phyloP scores from a whole-genome alignment of 352 stramenopile species.

The Hyaloperonospora brassicae region DNA sequence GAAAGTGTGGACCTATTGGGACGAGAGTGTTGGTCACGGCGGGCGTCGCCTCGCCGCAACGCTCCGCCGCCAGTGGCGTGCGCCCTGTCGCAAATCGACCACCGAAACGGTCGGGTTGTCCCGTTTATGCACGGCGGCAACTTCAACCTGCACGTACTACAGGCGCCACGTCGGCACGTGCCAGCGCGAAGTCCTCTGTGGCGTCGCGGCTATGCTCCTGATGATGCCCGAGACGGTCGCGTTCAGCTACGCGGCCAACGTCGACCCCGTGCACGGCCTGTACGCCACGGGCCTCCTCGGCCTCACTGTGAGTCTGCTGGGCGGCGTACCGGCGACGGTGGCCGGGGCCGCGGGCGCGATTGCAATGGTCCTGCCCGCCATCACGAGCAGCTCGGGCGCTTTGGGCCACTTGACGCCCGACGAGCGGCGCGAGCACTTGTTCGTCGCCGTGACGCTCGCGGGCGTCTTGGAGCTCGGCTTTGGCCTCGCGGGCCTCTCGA shows the following conservation, averaged over 20 bases:
- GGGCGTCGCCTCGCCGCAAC: too few species aligned
- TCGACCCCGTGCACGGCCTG: slow-evolving; percentile 83
- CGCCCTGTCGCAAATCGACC: too few species aligned
- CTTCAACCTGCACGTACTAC: too few species aligned
- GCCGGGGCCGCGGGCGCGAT: slow-evolving; percentile 86
- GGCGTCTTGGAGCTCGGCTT: slow-evolving; percentile 83
- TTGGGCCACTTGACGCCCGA: slow-evolving; percentile 53
- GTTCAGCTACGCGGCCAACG: slow-evolving; percentile 88
- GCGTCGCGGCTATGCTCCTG: slow-evolving; percentile 85
- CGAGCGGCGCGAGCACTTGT: slow-evolving; percentile 78
- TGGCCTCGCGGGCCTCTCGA: slow-evolving; percentile 74
- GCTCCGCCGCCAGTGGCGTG: too few species aligned
- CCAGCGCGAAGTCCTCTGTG: slow-evolving; percentile 77
- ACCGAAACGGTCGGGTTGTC: too few species aligned
- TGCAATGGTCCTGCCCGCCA: slow-evolving; percentile 85
- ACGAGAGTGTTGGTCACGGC: too few species aligned
- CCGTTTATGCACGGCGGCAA: too few species aligned
- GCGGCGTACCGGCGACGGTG: slow-evolving; percentile 82
- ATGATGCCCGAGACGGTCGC: slow-evolving; percentile 91
- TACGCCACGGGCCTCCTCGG: slow-evolving; percentile 90
- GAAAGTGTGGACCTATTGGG: too few species aligned
- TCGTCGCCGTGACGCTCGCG: slow-evolving; percentile 80
- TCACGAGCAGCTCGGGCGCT: slow-evolving; percentile 48
- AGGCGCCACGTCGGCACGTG: slow-evolving; percentile 15
- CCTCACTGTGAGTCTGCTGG: slow-evolving; percentile 81